phyloP scores from a whole-genome alignment of 352 stramenopile species.

The Pythium aquatile region DNA sequence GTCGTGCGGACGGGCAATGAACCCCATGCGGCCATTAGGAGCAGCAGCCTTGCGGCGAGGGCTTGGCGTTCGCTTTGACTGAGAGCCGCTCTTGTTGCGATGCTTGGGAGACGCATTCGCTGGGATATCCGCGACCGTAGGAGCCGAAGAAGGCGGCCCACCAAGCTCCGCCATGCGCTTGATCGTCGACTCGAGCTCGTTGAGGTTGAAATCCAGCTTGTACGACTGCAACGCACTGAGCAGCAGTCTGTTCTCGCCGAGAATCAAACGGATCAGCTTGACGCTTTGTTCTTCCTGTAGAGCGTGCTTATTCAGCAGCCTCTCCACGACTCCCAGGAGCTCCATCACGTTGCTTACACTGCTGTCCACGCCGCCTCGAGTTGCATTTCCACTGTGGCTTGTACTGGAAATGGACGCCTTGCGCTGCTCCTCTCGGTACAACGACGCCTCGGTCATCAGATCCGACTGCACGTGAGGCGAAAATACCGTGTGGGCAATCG shows the following conservation, averaged over 20 bases:
- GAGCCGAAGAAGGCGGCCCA: slow-evolving; percentile 1
- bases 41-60: slow-evolving; percentile 6
- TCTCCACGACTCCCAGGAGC: slow-evolving; percentile 47
- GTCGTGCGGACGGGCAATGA: slow-evolving; percentile 31
- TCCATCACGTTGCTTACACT: slow-evolving; percentile 43
- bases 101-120: slow-evolving; percentile 7
- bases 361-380: slow-evolving; percentile 2
- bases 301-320: slow-evolving; percentile 55
- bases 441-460: slow-evolving; percentile 36
- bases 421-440: slow-evolving; percentile 30
- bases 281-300: slow-evolving; percentile 54
- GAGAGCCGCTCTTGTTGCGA: slow-evolving; percentile 8
- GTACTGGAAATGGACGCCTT: background rate
- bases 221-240: slow-evolving; percentile 56
- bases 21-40: slow-evolving; percentile 11
- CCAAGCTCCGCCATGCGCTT: slow-evolving; percentile 49
- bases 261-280: slow-evolving; percentile 45
- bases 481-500: slow-evolving; percentile 53
- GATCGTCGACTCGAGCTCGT: slow-evolving; percentile 51
- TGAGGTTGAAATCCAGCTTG: slow-evolving; percentile 40
- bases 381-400: background rate
- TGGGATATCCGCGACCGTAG: slow-evolving; percentile 19
- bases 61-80: slow-evolving; percentile 8
- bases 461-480: slow-evolving; percentile 55
- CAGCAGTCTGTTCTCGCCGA: slow-evolving; percentile 49